Evolutionary conservation across 441 rosid species (phyloP).

Genomic region (Euphorbia corollata): DNA sequence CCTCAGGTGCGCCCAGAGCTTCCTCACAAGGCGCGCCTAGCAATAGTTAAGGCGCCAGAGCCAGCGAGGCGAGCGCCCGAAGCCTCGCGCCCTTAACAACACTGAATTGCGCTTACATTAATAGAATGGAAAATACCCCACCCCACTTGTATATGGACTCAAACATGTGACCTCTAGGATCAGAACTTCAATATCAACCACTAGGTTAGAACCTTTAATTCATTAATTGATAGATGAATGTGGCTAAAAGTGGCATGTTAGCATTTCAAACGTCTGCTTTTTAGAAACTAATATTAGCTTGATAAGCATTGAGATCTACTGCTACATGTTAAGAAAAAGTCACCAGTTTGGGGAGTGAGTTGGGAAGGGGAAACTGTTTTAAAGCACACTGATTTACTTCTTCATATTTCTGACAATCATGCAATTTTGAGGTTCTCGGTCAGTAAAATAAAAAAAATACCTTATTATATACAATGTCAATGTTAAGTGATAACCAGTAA

Average conservation of each 20-base stretch:
- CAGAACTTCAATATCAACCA: too few species aligned
- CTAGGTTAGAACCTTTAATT: too few species aligned
- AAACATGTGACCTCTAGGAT: too few species aligned
- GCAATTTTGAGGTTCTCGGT: conserved; percentile 3
- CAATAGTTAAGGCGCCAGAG: too few species aligned
- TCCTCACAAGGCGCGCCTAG: too few species aligned
- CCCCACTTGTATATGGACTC: too few species aligned
- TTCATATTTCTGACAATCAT: not conserved
- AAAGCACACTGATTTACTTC: not conserved
- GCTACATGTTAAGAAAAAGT: not conserved
- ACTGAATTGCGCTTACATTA: too few species aligned
- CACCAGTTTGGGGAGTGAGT: not conserved
- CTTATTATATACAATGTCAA: not conserved
- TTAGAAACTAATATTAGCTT: not conserved
- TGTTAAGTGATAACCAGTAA: not conserved
- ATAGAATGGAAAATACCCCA: too few species aligned
- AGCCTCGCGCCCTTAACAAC: too few species aligned
- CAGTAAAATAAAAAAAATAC: not conserved
- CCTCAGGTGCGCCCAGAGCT: too few species aligned
- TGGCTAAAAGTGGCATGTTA: not conserved
- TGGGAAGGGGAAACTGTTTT: conserved; percentile 8
- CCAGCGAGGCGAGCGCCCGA: too few species aligned
- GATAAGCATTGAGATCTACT: not conserved
- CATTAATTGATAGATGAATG: not conserved
- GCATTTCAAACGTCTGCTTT: not conserved